Conservation (phyloP, 176 grass and related monocot species). For the Oryza longistaminata region DNA sequence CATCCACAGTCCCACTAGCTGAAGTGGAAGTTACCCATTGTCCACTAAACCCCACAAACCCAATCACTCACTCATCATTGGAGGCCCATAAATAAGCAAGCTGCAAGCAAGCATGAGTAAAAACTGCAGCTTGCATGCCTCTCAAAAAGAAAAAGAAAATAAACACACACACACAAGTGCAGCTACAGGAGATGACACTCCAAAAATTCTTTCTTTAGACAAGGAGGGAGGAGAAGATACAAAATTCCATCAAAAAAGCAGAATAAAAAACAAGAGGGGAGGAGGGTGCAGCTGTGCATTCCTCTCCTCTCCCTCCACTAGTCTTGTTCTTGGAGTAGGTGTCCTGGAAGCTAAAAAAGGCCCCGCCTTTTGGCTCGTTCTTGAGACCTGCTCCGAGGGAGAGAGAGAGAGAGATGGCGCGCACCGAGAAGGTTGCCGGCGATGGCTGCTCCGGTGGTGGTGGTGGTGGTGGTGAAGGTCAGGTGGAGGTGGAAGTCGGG, state of each 20-base stretch:
- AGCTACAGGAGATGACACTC: not conserved
- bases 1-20: constrained; percentile 43
- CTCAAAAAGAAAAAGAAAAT: not conserved
- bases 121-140: constrained; percentile 5
- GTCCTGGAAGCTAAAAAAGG: constrained; percentile 39
- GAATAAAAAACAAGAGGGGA: constrained; percentile 22
- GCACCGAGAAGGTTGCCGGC: constrained; percentile 52
- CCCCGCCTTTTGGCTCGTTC: constrained; percentile 51
- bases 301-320: not conserved
- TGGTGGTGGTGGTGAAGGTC: constrained; percentile 28
- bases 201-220: not conserved
- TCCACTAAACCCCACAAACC: constrained; percentile 48
- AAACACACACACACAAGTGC: not conserved
- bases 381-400: constrained; percentile 40
- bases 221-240: not conserved
- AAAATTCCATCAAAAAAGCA: not conserved
- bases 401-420: constrained; percentile 40
- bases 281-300: not conserved
- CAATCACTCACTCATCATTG: constrained; percentile 45
- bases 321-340: constrained; percentile 33
- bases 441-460: constrained; percentile 30
- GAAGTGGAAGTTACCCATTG: constrained; percentile 49
- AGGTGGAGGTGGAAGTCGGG: constrained; percentile 40
- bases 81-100: constrained; percentile 37
- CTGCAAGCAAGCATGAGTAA: not conserved